phyloP scores from a whole-genome alignment of 2,329 filamentous ascomycete genomes.

The Plenodomus lindquistii region DNA sequence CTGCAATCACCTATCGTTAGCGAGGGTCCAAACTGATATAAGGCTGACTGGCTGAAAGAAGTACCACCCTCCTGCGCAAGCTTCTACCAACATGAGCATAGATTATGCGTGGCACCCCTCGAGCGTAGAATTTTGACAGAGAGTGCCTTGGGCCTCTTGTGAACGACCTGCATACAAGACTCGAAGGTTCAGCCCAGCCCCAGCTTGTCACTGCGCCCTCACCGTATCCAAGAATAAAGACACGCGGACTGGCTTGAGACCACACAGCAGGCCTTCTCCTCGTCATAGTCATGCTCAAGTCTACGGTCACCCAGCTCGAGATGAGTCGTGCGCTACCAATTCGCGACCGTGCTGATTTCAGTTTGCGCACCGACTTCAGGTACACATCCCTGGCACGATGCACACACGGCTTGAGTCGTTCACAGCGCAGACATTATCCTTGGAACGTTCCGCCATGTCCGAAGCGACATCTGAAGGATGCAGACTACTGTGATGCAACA shows the following conservation, averaged over 20 bases:
- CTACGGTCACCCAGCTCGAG: neutral
- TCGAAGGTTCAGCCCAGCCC: neutral
- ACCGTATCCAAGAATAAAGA: neutral
- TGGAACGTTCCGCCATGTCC: neutral
- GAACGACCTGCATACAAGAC: neutral
- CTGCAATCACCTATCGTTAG: conserved; percentile 36
- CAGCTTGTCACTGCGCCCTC: neutral
- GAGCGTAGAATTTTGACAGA: conserved; percentile 7
- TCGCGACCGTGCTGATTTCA: neutral
- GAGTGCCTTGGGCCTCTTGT: conserved; percentile 12
- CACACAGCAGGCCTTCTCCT: neutral
- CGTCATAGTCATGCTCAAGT: neutral
- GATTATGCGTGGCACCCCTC: conserved; percentile 16
- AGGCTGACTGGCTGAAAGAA: conserved; percentile 37
- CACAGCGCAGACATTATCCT: neutral
- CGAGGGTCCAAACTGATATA: conserved; percentile 19
- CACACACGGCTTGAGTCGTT: neutral
- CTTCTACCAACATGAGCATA: conserved; percentile 15
- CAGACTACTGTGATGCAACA: neutral
- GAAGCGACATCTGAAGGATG: neutral
- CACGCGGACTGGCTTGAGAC: neutral
- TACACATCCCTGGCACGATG: neutral
- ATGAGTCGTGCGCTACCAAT: neutral
- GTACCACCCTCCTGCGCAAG: conserved; percentile 15
- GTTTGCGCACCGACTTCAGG: neutral